Percentiles rank a stretch among this genome's conserved stretches.
Conservation (phyloP, 225 moss, liverwort and hornwort genomes). For the Bryoerythrophyllum caledonicum region DNA sequence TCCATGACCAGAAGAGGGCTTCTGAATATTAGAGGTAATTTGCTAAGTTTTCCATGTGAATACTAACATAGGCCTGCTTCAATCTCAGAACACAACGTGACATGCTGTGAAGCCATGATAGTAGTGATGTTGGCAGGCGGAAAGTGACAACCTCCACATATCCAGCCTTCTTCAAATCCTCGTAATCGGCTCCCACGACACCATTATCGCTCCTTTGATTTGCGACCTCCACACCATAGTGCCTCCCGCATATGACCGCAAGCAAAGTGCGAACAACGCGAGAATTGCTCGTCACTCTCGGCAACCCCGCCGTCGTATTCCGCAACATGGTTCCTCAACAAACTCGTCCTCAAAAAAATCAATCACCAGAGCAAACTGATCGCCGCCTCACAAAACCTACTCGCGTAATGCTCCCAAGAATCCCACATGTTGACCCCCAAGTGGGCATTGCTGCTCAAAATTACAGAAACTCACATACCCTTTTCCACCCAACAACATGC, state of each 20-base stretch:
- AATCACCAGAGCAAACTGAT: too few species aligned
- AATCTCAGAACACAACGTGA: not conserved
- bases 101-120: not conserved
- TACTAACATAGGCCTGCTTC: not conserved
- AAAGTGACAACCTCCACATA: conserved; percentile 42
- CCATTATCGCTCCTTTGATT: conserved; percentile 32
- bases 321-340: conserved; percentile 48
- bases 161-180: conserved; percentile 51
- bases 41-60: too few species aligned
- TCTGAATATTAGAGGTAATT: too few species aligned
- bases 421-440: too few species aligned
- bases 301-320: conserved; percentile 51
- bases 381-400: too few species aligned
- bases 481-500: too few species aligned
- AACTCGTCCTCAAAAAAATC: not conserved
- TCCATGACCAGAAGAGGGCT: conserved; percentile 7
- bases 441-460: too few species aligned
- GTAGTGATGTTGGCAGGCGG: not conserved
- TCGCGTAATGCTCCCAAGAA: too few species aligned
- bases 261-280: conserved; percentile 46
- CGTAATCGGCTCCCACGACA: conserved; percentile 36
- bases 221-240: conserved; percentile 1
- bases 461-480: too few species aligned
- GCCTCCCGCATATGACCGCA: conserved; percentile 47
- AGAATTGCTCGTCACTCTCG: conserved; percentile 38